Evolutionary conservation across 2,329 filamentous ascomycete genomes (phyloP), one percentile per base, ranked within the genome.

Genomic region (Xylaria digitata): DNA sequence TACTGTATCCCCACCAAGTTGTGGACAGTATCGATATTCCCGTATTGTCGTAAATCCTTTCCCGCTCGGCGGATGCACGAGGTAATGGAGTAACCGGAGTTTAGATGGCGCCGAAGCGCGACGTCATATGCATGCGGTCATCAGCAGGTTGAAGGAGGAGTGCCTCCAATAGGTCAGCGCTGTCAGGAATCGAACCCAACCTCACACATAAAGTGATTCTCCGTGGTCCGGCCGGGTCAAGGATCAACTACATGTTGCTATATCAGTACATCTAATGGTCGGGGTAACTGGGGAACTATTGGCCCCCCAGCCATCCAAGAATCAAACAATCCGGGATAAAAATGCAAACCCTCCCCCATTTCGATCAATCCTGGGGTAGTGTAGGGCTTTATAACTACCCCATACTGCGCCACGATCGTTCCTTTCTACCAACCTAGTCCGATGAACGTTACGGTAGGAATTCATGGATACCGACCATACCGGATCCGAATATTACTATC

Each of bases 401-500:
- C 32, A 34, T 49, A 6, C 8, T 43, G 30, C 19, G 30, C 23
- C 60, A 50, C 19, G 45, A 52, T 49, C 15, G 2, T 34, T 50
- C 37, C 42, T 49, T 42, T 23, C 17, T 13, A 26, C 21, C 21
- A 32, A 19, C 34, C 23, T n/a, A 26, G 4, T 54, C 42, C 45
- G 52, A 48, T 37, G 45, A 49, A 52, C 30, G n/a, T 34, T 23
- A 54, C 11, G 37, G 26, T 43, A 45, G 32, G n/a, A 3, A 23
- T 58, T 37, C 50, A 34, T 54, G 23, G 17, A 48, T n/a, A 17
- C 37, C 43, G 55, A 49, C 55, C 59, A 63, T 63, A 50, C 54
- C 60, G 60, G 55, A 66, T 66, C 54, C 43, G 64, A 59, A 15
- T 34, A 66, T 63, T 40, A 52, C 54, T 59, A 9, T 50, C 13